Evolutionary conservation across 306 rosid genomes (phyloP).

Genomic region (Dryas alaskensis): DNA sequence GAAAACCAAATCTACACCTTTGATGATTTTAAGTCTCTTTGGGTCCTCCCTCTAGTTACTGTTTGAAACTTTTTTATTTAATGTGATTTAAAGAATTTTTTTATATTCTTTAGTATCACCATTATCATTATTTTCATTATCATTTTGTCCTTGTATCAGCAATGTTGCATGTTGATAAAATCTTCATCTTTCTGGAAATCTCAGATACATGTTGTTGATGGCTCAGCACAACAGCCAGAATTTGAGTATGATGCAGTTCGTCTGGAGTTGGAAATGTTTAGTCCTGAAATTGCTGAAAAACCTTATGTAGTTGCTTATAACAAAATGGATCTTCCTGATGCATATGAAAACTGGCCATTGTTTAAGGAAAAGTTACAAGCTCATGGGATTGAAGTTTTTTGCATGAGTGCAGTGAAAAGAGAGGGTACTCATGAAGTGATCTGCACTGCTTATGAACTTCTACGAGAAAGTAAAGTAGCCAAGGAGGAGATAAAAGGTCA

Average conservation of each 20-base stretch:
- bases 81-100: background rate
- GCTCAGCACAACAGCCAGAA: constrained; percentile 86
- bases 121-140: background rate
- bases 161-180: background rate
- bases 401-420: constrained; percentile 79
- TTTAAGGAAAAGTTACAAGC: constrained; percentile 69
- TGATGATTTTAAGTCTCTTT: background rate
- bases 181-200: constrained; percentile 24
- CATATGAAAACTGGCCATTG: constrained; percentile 70
- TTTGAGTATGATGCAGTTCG: constrained; percentile 93
- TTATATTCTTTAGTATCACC: background rate
- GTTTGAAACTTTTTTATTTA: background rate
- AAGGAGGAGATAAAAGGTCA: constrained; percentile 55
- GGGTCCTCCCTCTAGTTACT: background rate
- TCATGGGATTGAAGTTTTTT: constrained; percentile 65
- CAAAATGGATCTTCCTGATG: constrained; percentile 99
- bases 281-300: constrained; percentile 90
- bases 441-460: constrained; percentile 64
- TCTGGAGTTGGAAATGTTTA: constrained; percentile 80
- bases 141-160: background rate
- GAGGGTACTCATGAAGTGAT: constrained; percentile 82
- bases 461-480: constrained; percentile 48
- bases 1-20: background rate
- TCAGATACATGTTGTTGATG: constrained; percentile 89
- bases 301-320: constrained; percentile 82